phyloP scores from a whole-genome alignment of 2,329 filamentous ascomycete species.

The Scytalidium sp. region DNA sequence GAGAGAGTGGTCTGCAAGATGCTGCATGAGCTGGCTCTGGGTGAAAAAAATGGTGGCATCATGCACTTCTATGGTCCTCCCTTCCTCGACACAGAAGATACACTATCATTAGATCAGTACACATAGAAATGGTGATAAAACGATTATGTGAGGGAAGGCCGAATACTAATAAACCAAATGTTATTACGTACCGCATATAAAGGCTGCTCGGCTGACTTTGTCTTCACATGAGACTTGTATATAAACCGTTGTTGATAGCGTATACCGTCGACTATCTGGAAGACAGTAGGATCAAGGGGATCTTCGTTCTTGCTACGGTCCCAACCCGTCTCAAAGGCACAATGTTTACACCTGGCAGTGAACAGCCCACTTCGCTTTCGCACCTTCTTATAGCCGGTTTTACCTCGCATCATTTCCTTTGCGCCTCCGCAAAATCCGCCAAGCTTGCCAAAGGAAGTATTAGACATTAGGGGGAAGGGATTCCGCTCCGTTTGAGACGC shows the following conservation, averaged over 20 bases:
- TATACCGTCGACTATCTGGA: conserved; percentile 26
- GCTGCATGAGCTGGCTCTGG: conserved; percentile 22
- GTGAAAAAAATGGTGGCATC: conserved; percentile 31
- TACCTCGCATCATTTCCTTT: conserved; percentile 21
- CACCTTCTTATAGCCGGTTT: conserved; percentile 24
- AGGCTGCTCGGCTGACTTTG: conserved; percentile 22
- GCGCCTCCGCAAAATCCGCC: conserved; percentile 29
- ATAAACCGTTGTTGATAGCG: conserved; percentile 27
- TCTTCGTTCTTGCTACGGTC: conserved; percentile 26
- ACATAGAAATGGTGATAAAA: too few relatives aligned
- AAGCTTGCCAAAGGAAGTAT: conserved; percentile 27
- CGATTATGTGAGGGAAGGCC: not conserved
- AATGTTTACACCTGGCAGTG: conserved; percentile 26
- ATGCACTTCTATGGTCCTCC: conserved; percentile 27
- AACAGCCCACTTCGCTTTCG: conserved; percentile 26
- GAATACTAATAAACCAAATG: too few relatives aligned
- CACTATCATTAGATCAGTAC: conserved; percentile 17
- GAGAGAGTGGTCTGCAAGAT: conserved; percentile 24
- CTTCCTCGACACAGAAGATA: conserved; percentile 27
- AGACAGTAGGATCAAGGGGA: conserved; percentile 13
- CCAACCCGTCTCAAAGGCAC: conserved; percentile 26
- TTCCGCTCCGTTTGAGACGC: not conserved
- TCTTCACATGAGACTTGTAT: conserved; percentile 26
- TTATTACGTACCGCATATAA: conserved; percentile 27
- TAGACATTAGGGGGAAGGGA: conserved; percentile 18